Base-by-base conservation (phyloP, 495 filamentous ascomycete species). In the Tuber brumale region DNA sequence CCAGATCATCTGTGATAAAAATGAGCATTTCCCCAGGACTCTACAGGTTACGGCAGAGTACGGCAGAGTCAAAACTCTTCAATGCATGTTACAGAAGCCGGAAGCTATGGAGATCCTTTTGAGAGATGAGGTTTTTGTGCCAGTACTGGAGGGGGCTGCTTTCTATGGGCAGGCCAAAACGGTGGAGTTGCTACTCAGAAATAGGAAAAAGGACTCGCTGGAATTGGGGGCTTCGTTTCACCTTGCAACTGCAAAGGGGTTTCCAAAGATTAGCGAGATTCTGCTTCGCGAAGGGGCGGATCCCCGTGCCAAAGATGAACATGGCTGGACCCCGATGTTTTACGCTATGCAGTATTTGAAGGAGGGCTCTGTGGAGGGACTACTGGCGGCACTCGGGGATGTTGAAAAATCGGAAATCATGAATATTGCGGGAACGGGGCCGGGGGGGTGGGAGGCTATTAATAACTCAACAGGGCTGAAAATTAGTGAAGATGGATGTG, bases 331-430 rank as follows among this genome's bases (percentile, higher is more conserved):
- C 8, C 75, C 75, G 18, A 21, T 74, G n/a, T 19, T 70, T 14
- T 74, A 43, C 39, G 75, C 75, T 66, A 74, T 46, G 23, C 51
- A 77, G 5, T 77, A 66, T 42, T 41, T 44, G 31, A 77, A 76
- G 19, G 27, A 45, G 37, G n/a, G 31, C 39, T 72, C 72, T 0
- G 9, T 74, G 23, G 72, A 77, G 44, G 43, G 37, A 6, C 72
- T 74, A 23, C 70, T 69, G 19, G 37, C 21, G 5, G 31, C 45
- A n/a, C 42, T 35, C 1, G 75, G 27, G 14, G 14, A 70, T 39
- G 9, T 23, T 35, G 44, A 74, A n/a, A 16, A 21, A 19, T 69
- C 46, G n/a, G 9, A 41, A 7, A 46, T 70, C 19, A 14, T 46
- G 19, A 21, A 16, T 8, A 14, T 31, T 3, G 5, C 51, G n/a